Percentiles rank a stretch among this genome's conserved stretches.
Evolutionary conservation across 2,329 filamentous ascomycete species (phyloP).

Genomic region (Taxawa tesnikishii): DNA sequence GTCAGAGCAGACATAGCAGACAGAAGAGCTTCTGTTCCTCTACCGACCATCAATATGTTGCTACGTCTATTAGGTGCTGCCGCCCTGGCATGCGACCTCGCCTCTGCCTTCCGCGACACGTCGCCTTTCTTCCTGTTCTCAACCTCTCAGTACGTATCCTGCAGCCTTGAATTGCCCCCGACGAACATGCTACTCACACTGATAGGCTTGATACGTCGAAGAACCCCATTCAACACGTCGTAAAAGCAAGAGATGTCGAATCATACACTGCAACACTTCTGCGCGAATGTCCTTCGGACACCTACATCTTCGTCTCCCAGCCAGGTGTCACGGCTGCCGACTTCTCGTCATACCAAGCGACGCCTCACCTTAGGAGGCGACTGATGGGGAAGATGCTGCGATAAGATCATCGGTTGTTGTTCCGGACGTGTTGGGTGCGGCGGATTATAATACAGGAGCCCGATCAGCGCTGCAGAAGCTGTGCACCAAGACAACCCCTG

Average conservation of each 20-base stretch:
- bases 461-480: too few species aligned
- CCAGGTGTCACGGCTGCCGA: conserved; percentile 61
- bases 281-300: conserved; percentile 6
- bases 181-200: conserved; percentile 11
- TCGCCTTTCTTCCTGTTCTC: conserved; percentile 86
- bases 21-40: too few species aligned
- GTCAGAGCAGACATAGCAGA: too few species aligned
- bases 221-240: conserved; percentile 14
- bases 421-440: conserved; percentile 40
- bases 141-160: conserved; percentile 55
- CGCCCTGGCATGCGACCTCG: conserved; percentile 16
- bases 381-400: conserved; percentile 39
- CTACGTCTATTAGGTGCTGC: conserved; percentile 4
- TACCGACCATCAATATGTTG: conserved; percentile 3
- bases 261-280: not conserved
- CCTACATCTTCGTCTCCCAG: conserved; percentile 51
- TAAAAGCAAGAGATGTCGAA: conserved; percentile 14
- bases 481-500: too few species aligned
- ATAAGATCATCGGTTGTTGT: conserved; percentile 40
- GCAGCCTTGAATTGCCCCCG: conserved; percentile 8
- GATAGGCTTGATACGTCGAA: conserved; percentile 7
- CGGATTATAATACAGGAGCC: too few species aligned
- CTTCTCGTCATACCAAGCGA: conserved; percentile 41
- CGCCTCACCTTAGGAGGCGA: conserved; percentile 42
- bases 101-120: conserved; percentile 68